Conservation (phyloP, 176 grass and related monocot species). For the Triticum timopheevii region DNA sequence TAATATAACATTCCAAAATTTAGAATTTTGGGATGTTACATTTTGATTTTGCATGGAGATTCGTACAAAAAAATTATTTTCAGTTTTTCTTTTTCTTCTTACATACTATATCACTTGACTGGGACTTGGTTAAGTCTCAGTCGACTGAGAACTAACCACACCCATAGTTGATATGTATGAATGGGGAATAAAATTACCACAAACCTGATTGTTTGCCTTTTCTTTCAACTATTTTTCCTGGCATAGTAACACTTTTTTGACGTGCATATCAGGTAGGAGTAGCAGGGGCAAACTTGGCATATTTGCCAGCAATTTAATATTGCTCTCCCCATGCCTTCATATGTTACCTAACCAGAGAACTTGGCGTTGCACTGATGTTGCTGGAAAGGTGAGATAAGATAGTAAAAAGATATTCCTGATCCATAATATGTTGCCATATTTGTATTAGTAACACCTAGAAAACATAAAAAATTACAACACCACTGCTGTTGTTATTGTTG, state of each 20-base stretch:
- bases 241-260: neutral
- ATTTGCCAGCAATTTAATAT: slow-evolving; percentile 44
- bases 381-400: slow-evolving; percentile 33
- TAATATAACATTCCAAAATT: too few species aligned
- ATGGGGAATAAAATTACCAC: neutral
- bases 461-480: neutral
- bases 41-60: too few species aligned
- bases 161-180: neutral
- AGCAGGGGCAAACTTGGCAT: slow-evolving; percentile 62
- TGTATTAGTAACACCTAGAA: neutral
- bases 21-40: too few species aligned
- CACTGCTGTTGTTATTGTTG: too few species aligned
- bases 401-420: neutral
- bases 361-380: neutral
- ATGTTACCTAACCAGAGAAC: slow-evolving; percentile 48
- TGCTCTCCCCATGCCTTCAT: slow-evolving; percentile 64
- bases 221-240: neutral
- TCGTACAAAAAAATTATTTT: too few species aligned
- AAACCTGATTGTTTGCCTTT: neutral
- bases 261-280: slow-evolving; percentile 49
- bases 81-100: too few species aligned
- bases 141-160: too few species aligned
- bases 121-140: too few species aligned
- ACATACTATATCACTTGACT: too few species aligned
- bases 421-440: neutral